Percentiles rank a stretch among this genome's conserved stretches.
Evolutionary conservation across 495 filamentous ascomycete species (phyloP).

Genomic region (Articulospora tetracladia): DNA sequence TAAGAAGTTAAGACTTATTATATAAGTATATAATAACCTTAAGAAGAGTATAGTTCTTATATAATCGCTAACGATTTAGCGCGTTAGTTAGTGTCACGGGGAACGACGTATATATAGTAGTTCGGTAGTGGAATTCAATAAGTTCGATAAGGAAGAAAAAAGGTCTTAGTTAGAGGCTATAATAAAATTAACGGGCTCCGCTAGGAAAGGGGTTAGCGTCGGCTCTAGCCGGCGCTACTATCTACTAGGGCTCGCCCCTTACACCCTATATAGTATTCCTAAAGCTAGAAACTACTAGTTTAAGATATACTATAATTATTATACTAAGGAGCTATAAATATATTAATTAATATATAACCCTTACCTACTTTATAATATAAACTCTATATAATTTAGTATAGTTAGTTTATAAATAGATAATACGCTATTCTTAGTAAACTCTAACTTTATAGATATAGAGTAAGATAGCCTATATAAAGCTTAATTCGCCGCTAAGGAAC

Average conservation of each 20-base stretch:
- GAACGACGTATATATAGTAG: no score
- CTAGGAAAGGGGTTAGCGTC: no score
- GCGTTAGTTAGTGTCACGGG: neutral
- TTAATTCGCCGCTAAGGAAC: constrained; percentile 6
- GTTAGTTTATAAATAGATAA: constrained; percentile 9
- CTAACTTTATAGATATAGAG: neutral
- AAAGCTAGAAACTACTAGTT: neutral
- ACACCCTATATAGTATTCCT: neutral
- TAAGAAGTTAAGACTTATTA: neutral
- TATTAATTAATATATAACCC: constrained; percentile 6
- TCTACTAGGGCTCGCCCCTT: no score
- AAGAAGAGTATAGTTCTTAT: neutral
- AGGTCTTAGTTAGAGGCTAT: no score
- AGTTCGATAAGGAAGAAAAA: no score
- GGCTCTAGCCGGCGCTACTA: no score
- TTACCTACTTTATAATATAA: constrained; percentile 8
- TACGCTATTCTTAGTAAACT: constrained; percentile 2
- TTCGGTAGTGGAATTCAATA: no score
- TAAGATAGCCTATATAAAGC: neutral
- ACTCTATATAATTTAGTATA: neutral
- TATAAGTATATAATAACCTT: neutral
- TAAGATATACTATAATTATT: constrained; percentile 2
- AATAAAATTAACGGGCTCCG: no score
- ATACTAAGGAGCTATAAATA: constrained; percentile 6
- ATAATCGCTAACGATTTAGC: neutral